Base-by-base conservation (phyloP, 1,284 basidiomycete species). In the Chalciporus piperatoides region DNA sequence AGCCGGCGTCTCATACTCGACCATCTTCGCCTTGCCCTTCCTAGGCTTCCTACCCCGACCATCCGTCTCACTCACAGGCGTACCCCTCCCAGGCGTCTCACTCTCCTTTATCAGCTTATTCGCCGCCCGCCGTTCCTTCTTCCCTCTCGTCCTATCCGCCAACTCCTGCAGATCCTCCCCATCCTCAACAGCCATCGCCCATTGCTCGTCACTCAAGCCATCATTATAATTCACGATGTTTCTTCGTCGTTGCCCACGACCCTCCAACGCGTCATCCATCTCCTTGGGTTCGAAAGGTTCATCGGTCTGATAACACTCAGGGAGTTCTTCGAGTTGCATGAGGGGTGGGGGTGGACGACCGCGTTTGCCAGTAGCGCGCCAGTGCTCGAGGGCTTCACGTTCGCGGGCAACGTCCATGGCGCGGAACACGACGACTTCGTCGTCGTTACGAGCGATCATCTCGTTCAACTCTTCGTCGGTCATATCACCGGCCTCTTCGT, bases 391-490 rank as follows among this genome's bases (percentile, higher is more conserved):
- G 14, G 79, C 75, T n/a, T 86, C 81, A 15, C 83, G 82, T 40
- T 90, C 84, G 27, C 97, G 84, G 62, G 93, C 81, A 15, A 79
- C 62, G 64, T 99, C 97, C 76, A 99, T 88, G 52, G 86, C 76
- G 5, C 86, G 78, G 79, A 97, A 99, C 53, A 90, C 73, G 9
- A 68, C 75, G 2, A 77, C 71, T 68, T 99, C 97, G 17, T 88
- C 74, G 12, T 98, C 95, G 6, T 76, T 80, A 54, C 97, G 88
- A 12, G 94, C 84, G 47, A 99, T 84, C 54, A 98, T 78, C 65
- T 93, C 89, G 70, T 99, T 99, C 57, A 99, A 80, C 68, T 99
- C 97, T 24, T 97, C 95, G 62, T 99, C 96, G 62, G 94, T 95
- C 78, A 97, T 90, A 65, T 97, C 94, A 36, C 92, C 92, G 4